Conservation (phyloP, 73 alveolate genomes). For the Loxodes magnus region DNA sequence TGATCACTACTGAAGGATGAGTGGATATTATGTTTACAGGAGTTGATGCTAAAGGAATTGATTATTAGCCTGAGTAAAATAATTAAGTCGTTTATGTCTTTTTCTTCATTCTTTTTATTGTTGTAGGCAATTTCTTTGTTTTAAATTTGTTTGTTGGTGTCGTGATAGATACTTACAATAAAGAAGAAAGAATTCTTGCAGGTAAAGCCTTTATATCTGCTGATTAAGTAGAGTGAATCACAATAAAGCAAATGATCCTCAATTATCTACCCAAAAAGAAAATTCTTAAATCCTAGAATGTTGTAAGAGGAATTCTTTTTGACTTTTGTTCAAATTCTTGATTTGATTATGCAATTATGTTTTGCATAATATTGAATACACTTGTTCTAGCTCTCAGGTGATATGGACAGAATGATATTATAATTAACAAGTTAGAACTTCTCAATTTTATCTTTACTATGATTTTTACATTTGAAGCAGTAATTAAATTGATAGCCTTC, state of each 20-base stretch:
- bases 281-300: neutral
- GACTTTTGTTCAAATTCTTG: neutral
- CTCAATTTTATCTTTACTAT: conserved; percentile 67
- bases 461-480: conserved; percentile 37
- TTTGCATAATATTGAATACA: too few relatives aligned
- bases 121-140: conserved; percentile 70
- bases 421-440: conserved; percentile 16
- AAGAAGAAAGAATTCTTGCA: conserved; percentile 41
- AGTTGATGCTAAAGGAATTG: conserved; percentile 31
- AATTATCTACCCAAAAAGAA: conserved; percentile 4
- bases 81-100: conserved; percentile 9
- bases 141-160: conserved; percentile 89
- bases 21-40: conserved; percentile 67
- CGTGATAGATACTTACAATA: conserved; percentile 72
- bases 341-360: conserved; percentile 16
- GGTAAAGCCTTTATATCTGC: conserved; percentile 24
- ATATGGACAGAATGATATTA: neutral
- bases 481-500: conserved; percentile 40
- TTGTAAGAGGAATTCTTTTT: neutral
- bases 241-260: conserved; percentile 29
- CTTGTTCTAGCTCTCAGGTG: too few relatives aligned
- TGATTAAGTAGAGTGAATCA: conserved; percentile 48
- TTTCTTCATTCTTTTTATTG: conserved; percentile 66
- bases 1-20: conserved; percentile 87
- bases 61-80: conserved; percentile 22